Evolutionary conservation across 306 rosid species (phyloP), one percentile per base, ranked within the genome.

Genomic region (Quercus rubra): DNA sequence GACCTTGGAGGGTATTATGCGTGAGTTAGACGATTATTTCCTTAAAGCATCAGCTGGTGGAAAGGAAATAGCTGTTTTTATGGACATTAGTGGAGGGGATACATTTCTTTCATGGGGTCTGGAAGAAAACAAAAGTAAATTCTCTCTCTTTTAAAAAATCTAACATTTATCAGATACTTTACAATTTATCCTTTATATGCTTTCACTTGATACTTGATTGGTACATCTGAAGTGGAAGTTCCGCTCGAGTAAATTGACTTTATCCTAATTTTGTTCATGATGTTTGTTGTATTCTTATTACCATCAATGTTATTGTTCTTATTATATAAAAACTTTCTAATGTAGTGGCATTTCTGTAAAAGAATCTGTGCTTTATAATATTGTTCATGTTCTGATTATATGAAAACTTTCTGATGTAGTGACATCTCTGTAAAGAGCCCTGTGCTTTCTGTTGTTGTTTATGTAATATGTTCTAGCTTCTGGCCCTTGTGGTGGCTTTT

Each of bases 11-110:
- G 90, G 80, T 55, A 76, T 91, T 35, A 83, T 88, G 68, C 86
- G 85, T 79, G 96, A 87, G 83, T 86, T 95, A 11, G 99, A 95
- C 84, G 98, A 93, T 5, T 78, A 83, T 85, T 95, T 95, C 85
- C 87, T 95, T 78, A 90, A 89, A 91, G 93, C 94, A 25, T 93
- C 98, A 1, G 91, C 85, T 55, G 87, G 93, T 64, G 82, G 85
- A 67, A 91, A 87, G 84, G 98, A 91, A 78, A 90, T 93, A 81
- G 86, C 98, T 77, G 89, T 96, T 86, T 85, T 96, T 46, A 90
- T 91, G 81, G 97, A 95, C 83, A 62, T 87, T 84, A 87, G 70
- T 20, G 83, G 85, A 63, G 89, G 88, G 61, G 86, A 91, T 64
- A 77, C 77, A 57, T 83, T 89, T 87, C 86, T 55, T 76, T 77